phyloP scores from a whole-genome alignment of 345 rosid genomes.

The Fremontodendron californicum region DNA sequence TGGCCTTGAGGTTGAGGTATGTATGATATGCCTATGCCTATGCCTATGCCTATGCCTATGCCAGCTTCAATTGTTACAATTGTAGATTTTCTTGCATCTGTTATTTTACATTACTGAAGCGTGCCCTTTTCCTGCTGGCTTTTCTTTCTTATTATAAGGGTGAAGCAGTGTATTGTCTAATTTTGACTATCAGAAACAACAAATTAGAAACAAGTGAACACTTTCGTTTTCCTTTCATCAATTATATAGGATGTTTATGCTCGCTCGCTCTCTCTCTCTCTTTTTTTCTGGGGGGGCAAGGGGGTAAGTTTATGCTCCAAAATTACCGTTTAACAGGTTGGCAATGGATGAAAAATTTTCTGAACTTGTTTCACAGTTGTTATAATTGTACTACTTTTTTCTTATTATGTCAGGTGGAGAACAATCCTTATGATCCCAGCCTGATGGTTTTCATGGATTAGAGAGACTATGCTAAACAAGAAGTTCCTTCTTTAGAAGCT shows the following conservation, averaged over 20 bases:
- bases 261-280: too few species aligned
- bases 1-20: constrained; percentile 98
- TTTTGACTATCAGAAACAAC: not conserved
- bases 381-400: constrained; percentile 5
- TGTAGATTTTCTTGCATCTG: not conserved
- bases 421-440: constrained; percentile 86
- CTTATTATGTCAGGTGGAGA: constrained; percentile 67
- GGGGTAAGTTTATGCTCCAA: not conserved
- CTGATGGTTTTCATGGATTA: constrained; percentile 99
- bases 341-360: not conserved
- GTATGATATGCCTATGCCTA: constrained; percentile 12
- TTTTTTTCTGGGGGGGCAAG: not conserved
- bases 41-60: too few species aligned
- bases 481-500: constrained; percentile 52
- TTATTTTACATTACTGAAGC: not conserved
- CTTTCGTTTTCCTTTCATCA: too few species aligned
- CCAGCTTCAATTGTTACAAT: not conserved
- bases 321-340: not conserved
- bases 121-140: not conserved
- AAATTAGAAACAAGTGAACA: not conserved
- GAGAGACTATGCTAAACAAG: constrained; percentile 59
- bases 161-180: not conserved
- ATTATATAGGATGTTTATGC: not conserved
- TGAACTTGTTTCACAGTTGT: not conserved
- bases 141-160: not conserved